A percentile compares a stretch with the other conserved stretches of the same genome.
Conservation (phyloP, 2,329 filamentous ascomycete species). For the Cercospora citrullina region DNA sequence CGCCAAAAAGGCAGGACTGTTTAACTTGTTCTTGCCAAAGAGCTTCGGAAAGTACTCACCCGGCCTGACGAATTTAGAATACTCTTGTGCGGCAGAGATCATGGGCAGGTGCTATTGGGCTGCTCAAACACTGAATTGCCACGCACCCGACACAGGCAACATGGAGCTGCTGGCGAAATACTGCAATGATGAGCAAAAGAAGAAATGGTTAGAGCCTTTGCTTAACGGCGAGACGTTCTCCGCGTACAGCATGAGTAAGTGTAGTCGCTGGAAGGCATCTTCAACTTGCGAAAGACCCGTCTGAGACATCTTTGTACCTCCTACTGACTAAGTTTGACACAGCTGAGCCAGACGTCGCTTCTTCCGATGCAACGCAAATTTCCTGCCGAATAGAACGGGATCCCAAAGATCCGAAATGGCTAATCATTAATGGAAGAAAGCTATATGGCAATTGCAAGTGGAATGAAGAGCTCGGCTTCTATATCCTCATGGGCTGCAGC, state of each 20-base stretch:
- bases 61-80: slow-evolving; percentile 50
- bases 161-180: slow-evolving; percentile 54
- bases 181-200: slow-evolving; percentile 50
- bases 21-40: slow-evolving; percentile 31
- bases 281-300: too few species aligned
- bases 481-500: slow-evolving; percentile 93
- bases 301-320: too few species aligned
- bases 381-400: slow-evolving; percentile 65
- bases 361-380: slow-evolving; percentile 51
- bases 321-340: too few species aligned
- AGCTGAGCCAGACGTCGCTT: slow-evolving; percentile 45
- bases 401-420: slow-evolving; percentile 76
- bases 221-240: slow-evolving; percentile 50
- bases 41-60: slow-evolving; percentile 41
- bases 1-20: slow-evolving; percentile 29
- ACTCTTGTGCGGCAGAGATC: slow-evolving; percentile 49
- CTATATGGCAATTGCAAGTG: slow-evolving; percentile 97
- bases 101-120: slow-evolving; percentile 52
- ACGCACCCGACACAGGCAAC: slow-evolving; percentile 51
- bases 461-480: slow-evolving; percentile 84
- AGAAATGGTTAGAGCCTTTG: slow-evolving; percentile 50
- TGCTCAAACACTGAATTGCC: slow-evolving; percentile 40
- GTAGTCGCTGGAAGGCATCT: too few species aligned
- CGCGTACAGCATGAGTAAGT: slow-evolving; percentile 42
- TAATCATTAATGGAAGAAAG: slow-evolving; percentile 92